Percentiles rank a stretch among this genome's conserved stretches.
phyloP scores from a whole-genome alignment of 805 yeast species.

The Candida andamanensis region DNA sequence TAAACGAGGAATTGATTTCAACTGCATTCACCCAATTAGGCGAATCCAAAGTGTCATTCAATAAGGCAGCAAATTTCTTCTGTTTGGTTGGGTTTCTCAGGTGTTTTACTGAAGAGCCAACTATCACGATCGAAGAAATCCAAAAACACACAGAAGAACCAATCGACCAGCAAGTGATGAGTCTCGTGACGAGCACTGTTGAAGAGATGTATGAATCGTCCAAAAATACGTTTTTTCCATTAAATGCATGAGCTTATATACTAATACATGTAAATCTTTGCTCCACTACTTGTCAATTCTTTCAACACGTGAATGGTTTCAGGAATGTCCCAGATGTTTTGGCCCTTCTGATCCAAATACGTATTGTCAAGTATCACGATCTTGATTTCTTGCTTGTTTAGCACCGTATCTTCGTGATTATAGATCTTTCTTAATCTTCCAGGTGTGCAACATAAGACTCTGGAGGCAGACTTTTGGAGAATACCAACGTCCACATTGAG shows the following conservation, averaged over 20 bases:
- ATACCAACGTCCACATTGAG: conserved; percentile 55
- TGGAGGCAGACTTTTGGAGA: conserved; percentile 38
- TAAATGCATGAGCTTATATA: conserved; percentile 8
- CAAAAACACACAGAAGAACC: conserved; percentile 4
- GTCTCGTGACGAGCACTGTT: conserved; percentile 16
- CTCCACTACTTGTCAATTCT: conserved; percentile 35
- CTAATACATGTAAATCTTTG: conserved; percentile 48
- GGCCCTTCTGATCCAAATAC: conserved; percentile 55
- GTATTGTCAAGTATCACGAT: conserved; percentile 57
- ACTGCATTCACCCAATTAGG: no score
- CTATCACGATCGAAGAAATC: conserved; percentile 3
- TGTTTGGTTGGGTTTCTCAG: conserved; percentile 6
- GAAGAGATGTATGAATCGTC: conserved; percentile 25
- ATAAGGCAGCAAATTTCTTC: no score
- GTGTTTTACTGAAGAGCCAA: conserved; percentile 3
- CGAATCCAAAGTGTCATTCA: no score
- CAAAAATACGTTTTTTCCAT: conserved; percentile 21
- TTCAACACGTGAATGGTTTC: conserved; percentile 42
- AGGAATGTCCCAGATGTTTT: conserved; percentile 54
- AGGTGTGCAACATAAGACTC: conserved; percentile 60
- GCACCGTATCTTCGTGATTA: conserved; percentile 36
- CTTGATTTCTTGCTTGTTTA: conserved; percentile 41
- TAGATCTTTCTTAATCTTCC: conserved; percentile 51
- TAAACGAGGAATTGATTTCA: conserved; percentile 11
- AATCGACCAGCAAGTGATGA: conserved; percentile 7